Base-by-base conservation (phyloP, 495 filamentous ascomycete species). In the Haplographium delicatum region DNA sequence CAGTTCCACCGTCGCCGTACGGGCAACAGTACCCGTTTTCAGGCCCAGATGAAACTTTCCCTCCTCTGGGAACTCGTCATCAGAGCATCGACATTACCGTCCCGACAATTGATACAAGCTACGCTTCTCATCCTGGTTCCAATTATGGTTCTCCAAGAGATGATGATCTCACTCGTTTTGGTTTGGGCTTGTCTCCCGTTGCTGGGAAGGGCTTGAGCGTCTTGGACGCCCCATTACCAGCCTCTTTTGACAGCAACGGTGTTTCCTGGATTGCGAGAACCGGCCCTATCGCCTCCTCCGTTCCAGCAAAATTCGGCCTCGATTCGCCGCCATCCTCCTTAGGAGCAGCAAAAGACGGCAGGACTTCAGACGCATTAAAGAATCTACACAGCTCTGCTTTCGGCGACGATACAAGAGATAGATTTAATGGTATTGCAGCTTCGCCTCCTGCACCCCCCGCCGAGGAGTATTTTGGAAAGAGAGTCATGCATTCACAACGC, bases 181-280 rank as follows among this genome's bases (percentile, higher is more conserved):
- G 67, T 56, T 72, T 84, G 25, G 83, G 85, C 20, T 77, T 88
- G 50, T 91, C 91, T n/a, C 89, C 91, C 19, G 76, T 65, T 66
- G 80, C 70, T 19, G 64, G 64, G 8, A 82, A 79, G 59, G 82
- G 81, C 7, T 76, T 90, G 34, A 94, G 81, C 37, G 88, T 89
- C n/a, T 78, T 96, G 16, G 93, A 98, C 72, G 94, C 90, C 5
- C 89, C 89, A 2, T 80, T 98, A 20, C 93, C 93, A 7, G 89
- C 89, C 9, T 97, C 93, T 1, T 96, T 98, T 62, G 94, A 97
- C 64, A 95, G 89, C 61, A 90, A 97, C 57, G 93, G 93, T 35
- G 88, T 96, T 16, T 96, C 91, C 5, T 85, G 89, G 61, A 86
- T 86, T 46, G 91, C 93, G 20, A 79, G 90, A 43, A 87, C 89